These are phyloP conservation scores for Xerocomellus dryophilus DNA, from an alignment of 768 basidiomycete species.

Conservation along the genomic window DNA sequence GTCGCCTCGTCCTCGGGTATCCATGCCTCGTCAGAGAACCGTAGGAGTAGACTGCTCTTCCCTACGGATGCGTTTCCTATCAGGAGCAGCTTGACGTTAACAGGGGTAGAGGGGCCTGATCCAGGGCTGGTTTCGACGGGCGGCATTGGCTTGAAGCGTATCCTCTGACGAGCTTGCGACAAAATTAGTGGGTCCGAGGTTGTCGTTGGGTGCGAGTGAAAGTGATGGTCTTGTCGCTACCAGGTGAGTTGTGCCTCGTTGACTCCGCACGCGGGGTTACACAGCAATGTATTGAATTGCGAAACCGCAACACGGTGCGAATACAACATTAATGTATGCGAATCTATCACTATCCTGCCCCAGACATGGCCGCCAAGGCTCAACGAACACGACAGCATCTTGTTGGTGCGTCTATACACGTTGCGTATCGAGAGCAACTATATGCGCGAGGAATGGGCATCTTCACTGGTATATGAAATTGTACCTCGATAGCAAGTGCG, in stretches of 20 bases:
- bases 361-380: not conserved
- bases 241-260: conserved; percentile 17
- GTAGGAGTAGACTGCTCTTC: conserved; percentile 83
- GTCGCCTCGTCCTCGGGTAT: conserved; percentile 86
- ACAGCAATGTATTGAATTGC: not conserved
- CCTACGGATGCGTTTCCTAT: conserved; percentile 92
- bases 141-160: conserved; percentile 11
- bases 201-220: not conserved
- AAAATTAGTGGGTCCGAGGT: not conserved
- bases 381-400: not conserved
- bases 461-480: conserved; percentile 75
- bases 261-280: conserved; percentile 17
- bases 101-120: conserved; percentile 28
- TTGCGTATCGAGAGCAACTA: not conserved
- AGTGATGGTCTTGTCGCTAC: conserved; percentile 1
- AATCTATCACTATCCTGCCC: not conserved
- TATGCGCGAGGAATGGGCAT: not conserved
- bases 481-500: conserved; percentile 84
- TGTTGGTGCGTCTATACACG: not conserved
- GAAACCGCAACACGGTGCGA: not conserved
- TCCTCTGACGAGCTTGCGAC: not conserved
- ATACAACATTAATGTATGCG: conserved; percentile 10
- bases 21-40: conserved; percentile 98
- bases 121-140: conserved; percentile 24
- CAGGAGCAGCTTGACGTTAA: conserved; percentile 80